Evolutionary conservation across 2,329 filamentous ascomycete species (phyloP).

Genomic region (Alternaria consortialis): DNA sequence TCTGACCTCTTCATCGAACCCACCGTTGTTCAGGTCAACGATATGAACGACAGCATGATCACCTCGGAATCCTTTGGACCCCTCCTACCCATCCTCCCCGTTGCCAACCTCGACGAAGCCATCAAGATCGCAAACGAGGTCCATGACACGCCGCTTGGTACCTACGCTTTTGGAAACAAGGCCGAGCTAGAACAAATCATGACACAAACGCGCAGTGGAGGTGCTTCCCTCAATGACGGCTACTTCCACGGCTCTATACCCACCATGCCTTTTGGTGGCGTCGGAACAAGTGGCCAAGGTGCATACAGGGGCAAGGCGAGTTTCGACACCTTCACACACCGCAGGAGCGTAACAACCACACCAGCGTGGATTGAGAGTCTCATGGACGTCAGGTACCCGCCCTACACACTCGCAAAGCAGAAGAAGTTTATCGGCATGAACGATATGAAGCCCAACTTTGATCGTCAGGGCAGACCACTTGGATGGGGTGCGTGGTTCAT

Average conservation of each 20-base stretch:
- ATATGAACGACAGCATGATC: conserved; percentile 78
- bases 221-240: conserved; percentile 63
- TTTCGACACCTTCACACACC: conserved; percentile 74
- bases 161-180: conserved; percentile 87
- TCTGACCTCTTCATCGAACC: conserved; percentile 85
- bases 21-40: conserved; percentile 86
- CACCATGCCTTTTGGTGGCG: conserved; percentile 81
- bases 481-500: conserved; percentile 48
- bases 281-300: conserved; percentile 80
- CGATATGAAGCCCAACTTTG: conserved; percentile 66
- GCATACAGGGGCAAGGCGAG: conserved; percentile 79
- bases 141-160: conserved; percentile 81
- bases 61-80: conserved; percentile 90
- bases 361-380: conserved; percentile 73
- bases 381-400: conserved; percentile 72
- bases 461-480: conserved; percentile 60
- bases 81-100: conserved; percentile 83
- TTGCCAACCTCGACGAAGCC: conserved; percentile 83
- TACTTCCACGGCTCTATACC: conserved; percentile 76
- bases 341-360: conserved; percentile 67
- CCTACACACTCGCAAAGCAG: conserved; percentile 65
- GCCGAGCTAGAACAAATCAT: conserved; percentile 74
- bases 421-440: conserved; percentile 61
- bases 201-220: conserved; percentile 59
- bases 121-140: conserved; percentile 82